Evolutionary conservation across 2,329 filamentous ascomycete species (phyloP).

Genomic region (Fusarium devonianum): DNA sequence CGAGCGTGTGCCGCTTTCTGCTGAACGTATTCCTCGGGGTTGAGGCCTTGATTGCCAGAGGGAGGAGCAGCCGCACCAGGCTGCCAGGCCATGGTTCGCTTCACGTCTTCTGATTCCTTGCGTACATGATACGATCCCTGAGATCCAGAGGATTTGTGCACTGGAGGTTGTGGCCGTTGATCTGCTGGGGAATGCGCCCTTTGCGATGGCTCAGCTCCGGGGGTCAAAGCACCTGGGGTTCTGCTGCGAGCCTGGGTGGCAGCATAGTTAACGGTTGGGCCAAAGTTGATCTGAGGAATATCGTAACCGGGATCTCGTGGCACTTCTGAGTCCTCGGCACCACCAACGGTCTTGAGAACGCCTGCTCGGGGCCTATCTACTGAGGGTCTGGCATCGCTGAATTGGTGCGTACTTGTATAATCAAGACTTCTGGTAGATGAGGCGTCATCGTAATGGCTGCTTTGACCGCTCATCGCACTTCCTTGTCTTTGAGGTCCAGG

Average conservation of each 20-base stretch:
- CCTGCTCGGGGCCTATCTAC: slow-evolving; percentile 77
- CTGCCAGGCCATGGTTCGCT: slow-evolving; percentile 79
- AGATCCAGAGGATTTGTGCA: slow-evolving; percentile 34
- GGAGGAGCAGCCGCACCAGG: slow-evolving; percentile 66
- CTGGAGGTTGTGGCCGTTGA: slow-evolving; percentile 34
- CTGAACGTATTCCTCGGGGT: slow-evolving; percentile 83
- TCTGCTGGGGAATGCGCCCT: slow-evolving; percentile 46
- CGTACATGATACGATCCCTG: slow-evolving; percentile 49
- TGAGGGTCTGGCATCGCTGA: slow-evolving; percentile 43
- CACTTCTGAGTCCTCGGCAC: slow-evolving; percentile 44
- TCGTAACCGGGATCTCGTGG: slow-evolving; percentile 51
- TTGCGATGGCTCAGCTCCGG: slow-evolving; percentile 26
- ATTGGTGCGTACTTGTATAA: slow-evolving; percentile 38
- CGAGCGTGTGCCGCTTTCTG: slow-evolving; percentile 74
- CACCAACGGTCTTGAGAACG: slow-evolving; percentile 79
- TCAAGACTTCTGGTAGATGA: slow-evolving; percentile 48
- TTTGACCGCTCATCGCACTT: slow-evolving; percentile 46
- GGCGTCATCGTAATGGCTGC: slow-evolving; percentile 66
- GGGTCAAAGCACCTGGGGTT: slow-evolving; percentile 31
- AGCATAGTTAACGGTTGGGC: slow-evolving; percentile 76
- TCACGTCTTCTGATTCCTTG: slow-evolving; percentile 60
- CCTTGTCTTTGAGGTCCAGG: slow-evolving; percentile 39
- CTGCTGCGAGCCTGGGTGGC: slow-evolving; percentile 47
- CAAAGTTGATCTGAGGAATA: slow-evolving; percentile 84
- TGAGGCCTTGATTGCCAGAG: slow-evolving; percentile 62